phyloP scores from a whole-genome alignment of 352 stramenopile species.

The Phytophthora megakarya region DNA sequence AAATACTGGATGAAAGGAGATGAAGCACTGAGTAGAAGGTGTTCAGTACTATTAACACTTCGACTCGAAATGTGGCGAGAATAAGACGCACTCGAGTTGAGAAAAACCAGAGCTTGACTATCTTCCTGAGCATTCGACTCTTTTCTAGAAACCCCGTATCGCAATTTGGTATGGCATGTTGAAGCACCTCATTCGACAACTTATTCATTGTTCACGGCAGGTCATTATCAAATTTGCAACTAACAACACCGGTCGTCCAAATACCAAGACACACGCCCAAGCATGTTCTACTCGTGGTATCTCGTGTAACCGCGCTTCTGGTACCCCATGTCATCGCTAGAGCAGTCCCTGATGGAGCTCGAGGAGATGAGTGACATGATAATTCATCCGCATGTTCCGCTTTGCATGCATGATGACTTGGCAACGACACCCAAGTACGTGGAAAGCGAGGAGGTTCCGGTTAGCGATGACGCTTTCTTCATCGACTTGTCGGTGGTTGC shows the following conservation, averaged over 20 bases:
- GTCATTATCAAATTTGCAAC: conserved; percentile 20
- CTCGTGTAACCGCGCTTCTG: conserved; percentile 55
- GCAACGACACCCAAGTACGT: conserved; percentile 3
- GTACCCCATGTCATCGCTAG: conserved; percentile 60
- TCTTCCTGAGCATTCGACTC: not conserved
- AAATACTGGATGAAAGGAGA: too few relatives aligned
- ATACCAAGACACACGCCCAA: conserved; percentile 6
- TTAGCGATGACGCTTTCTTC: conserved; percentile 21
- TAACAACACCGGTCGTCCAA: too few relatives aligned
- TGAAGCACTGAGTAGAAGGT: too few relatives aligned
- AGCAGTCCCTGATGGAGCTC: conserved; percentile 59
- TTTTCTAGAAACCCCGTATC: not conserved
- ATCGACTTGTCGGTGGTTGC: conserved; percentile 12
- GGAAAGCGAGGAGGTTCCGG: not conserved
- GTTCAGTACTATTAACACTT: too few relatives aligned
- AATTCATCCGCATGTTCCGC: conserved; percentile 23
- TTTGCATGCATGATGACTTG: conserved; percentile 12
- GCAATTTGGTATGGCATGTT: not conserved
- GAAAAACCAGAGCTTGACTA: too few relatives aligned
- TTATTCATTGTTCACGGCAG: not conserved
- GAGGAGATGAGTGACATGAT: conserved; percentile 46
- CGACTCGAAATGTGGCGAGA: too few relatives aligned
- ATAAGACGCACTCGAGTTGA: not conserved
- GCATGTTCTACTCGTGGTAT: conserved; percentile 60
- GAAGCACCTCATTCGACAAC: conserved; percentile 1